phyloP scores from a whole-genome alignment of 2,329 filamentous ascomycete species.

The Didymella sp. region DNA sequence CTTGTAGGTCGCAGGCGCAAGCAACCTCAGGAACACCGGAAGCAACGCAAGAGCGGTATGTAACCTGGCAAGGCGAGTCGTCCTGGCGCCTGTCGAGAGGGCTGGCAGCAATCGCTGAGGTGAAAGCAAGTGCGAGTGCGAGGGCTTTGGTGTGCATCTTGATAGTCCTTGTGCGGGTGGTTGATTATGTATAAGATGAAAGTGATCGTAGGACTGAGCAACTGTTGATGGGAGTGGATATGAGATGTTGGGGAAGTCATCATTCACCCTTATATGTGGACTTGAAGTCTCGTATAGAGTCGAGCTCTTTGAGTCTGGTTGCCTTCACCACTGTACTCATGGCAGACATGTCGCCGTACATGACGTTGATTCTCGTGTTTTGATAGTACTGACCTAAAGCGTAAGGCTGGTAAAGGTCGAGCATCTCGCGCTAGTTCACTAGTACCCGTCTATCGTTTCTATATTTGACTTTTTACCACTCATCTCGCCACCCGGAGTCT shows the following conservation, averaged over 20 bases:
- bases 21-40: constrained; percentile 22
- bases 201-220: neutral
- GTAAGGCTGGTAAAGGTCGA: constrained; percentile 11
- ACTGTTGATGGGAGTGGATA: neutral
- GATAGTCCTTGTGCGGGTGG: constrained; percentile 5
- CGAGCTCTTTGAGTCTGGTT: neutral
- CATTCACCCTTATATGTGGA: constrained; percentile 7
- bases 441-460: constrained; percentile 13
- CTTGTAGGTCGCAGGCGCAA: constrained; percentile 16
- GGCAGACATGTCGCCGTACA: neutral
- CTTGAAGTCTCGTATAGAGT: neutral
- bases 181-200: neutral
- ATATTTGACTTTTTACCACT: constrained; percentile 8
- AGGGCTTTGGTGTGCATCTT: constrained; percentile 19
- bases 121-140: constrained; percentile 17
- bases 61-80: constrained; percentile 8
- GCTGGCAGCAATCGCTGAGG: constrained; percentile 15
- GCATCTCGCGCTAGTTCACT: constrained; percentile 5
- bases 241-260: neutral
- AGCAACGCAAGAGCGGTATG: constrained; percentile 20
- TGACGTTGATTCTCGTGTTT: constrained; percentile 19
- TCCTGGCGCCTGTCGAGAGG: constrained; percentile 15
- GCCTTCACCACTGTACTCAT: constrained; percentile 1
- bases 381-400: constrained; percentile 1
- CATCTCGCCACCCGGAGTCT: constrained; percentile 1